phyloP scores from a whole-genome alignment of 192 early-diverging fungal genomes.

The Backusella tarrabulga region DNA sequence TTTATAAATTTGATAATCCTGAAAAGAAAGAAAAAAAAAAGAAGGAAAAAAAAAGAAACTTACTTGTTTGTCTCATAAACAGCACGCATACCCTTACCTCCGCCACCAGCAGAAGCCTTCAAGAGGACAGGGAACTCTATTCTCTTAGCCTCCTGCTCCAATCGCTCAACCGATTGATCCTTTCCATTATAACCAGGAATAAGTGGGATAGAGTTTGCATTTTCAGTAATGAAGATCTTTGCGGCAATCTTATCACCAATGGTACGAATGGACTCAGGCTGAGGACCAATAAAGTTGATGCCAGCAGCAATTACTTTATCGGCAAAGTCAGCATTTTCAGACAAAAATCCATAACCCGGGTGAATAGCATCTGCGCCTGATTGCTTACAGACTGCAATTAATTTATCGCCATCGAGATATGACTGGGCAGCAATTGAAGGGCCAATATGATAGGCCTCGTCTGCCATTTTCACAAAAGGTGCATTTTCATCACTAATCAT shows the following conservation, averaged over 20 bases:
- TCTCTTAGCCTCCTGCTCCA: conserved; percentile 47
- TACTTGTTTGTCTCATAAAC: conserved; percentile 44
- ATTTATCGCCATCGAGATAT: conserved; percentile 51
- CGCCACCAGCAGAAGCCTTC: conserved; percentile 64
- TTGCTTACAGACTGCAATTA: conserved; percentile 45
- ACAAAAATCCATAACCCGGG: conserved; percentile 62
- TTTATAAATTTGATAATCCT: conserved; percentile 12
- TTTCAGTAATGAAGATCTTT: conserved; percentile 52
- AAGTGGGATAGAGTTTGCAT: conserved; percentile 54
- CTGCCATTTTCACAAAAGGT: conserved; percentile 52
- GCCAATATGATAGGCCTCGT: conserved; percentile 57
- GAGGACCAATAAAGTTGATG: conserved; percentile 58
- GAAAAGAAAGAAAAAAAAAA: background rate
- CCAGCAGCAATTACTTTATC: conserved; percentile 43
- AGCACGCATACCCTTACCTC: conserved; percentile 67
- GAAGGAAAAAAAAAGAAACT: background rate
- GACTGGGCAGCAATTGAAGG: conserved; percentile 51
- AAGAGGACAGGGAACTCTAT: conserved; percentile 62
- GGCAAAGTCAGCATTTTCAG: conserved; percentile 61
- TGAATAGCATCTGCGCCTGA: conserved; percentile 59
- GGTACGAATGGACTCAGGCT: conserved; percentile 53
- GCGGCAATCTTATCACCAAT: conserved; percentile 64
- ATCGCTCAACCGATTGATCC: conserved; percentile 48
- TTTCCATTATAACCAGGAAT: conserved; percentile 68
- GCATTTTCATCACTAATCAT: conserved; percentile 44